Evolutionary conservation across 1,284 basidiomycete genomes (phyloP).

Genomic region (Fomitopsis pinicola): DNA sequence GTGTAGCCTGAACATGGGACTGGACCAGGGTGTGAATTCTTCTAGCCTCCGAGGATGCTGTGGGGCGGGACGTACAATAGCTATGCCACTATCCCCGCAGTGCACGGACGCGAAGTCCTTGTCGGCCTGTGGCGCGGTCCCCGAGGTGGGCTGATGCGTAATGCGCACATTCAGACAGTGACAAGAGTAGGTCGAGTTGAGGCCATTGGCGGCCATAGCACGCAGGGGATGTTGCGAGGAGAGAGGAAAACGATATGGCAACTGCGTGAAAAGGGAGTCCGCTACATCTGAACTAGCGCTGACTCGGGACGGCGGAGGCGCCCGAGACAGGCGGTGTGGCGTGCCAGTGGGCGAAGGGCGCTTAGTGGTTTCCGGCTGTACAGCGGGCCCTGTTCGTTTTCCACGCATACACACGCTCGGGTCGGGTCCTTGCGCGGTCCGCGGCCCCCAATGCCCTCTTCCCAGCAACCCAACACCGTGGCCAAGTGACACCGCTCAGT

Average conservation of each 20-base stretch:
- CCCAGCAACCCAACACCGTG: neutral
- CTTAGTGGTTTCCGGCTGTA: neutral
- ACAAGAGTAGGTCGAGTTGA: slow-evolving; percentile 40
- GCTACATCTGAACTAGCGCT: slow-evolving; percentile 6
- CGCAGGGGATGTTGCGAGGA: slow-evolving; percentile 6
- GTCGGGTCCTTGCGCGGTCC: slow-evolving; percentile 7
- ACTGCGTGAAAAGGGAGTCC: slow-evolving; percentile 3
- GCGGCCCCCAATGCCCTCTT: neutral
- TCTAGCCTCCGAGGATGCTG: slow-evolving; percentile 1
- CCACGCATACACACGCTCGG: slow-evolving; percentile 18
- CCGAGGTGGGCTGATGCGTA: slow-evolving; percentile 18
- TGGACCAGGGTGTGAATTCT: slow-evolving; percentile 26
- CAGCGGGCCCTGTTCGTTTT: slow-evolving; percentile 9
- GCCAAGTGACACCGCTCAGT: neutral
- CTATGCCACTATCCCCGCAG: slow-evolving; percentile 64
- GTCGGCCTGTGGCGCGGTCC: slow-evolving; percentile 28
- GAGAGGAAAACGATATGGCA: slow-evolving; percentile 5
- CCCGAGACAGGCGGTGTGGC: slow-evolving; percentile 8
- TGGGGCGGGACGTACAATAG: slow-evolving; percentile 45
- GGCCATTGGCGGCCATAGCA: slow-evolving; percentile 27
- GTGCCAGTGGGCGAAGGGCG: neutral
- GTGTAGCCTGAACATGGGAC: slow-evolving; percentile 67
- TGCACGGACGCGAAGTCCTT: slow-evolving; percentile 52
- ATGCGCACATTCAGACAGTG: slow-evolving; percentile 71
- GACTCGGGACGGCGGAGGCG: slow-evolving; percentile 3